phyloP scores from a whole-genome alignment of 2,329 filamentous ascomycete genomes.

The Apiospora koreana region DNA sequence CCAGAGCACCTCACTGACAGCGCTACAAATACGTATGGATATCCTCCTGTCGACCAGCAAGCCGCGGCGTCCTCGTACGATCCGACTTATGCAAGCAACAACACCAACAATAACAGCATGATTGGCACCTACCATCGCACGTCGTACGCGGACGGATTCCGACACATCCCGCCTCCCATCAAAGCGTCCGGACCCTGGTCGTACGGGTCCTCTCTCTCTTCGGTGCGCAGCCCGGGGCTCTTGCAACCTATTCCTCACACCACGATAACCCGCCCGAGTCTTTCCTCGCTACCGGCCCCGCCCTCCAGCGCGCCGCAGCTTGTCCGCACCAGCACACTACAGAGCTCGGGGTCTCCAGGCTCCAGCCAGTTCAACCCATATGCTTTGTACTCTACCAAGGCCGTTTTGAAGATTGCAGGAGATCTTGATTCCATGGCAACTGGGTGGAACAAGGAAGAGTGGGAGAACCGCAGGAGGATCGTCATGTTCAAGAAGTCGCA shows the following conservation, averaged over 20 bases:
- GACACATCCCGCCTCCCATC: constrained; percentile 36
- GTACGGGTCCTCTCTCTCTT: constrained; percentile 44
- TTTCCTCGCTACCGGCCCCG: constrained; percentile 52
- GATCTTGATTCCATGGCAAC: constrained; percentile 83
- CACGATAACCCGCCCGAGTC: constrained; percentile 45
- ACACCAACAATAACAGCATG: constrained; percentile 50
- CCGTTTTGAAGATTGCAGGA: constrained; percentile 79
- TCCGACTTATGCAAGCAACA: constrained; percentile 30
- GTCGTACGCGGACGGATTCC: constrained; percentile 53
- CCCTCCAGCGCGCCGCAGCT: constrained; percentile 49
- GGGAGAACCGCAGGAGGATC: constrained; percentile 75
- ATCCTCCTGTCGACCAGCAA: constrained; percentile 55
- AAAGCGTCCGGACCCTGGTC: constrained; percentile 45
- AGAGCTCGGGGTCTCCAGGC: constrained; percentile 36
- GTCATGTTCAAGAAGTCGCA: constrained; percentile 88
- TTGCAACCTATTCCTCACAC: constrained; percentile 31
- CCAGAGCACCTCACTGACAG: constrained; percentile 38
- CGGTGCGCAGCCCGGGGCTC: constrained; percentile 39
- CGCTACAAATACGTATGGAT: constrained; percentile 58
- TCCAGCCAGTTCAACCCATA: constrained; percentile 70
- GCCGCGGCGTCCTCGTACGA: constrained; percentile 41
- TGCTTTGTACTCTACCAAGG: constrained; percentile 80
- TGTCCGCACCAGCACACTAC: constrained; percentile 58
- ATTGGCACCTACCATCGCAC: constrained; percentile 55
- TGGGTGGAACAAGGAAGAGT: constrained; percentile 82